phyloP scores from a whole-genome alignment of 1,284 basidiomycete species.

The Mixia osmundae region DNA sequence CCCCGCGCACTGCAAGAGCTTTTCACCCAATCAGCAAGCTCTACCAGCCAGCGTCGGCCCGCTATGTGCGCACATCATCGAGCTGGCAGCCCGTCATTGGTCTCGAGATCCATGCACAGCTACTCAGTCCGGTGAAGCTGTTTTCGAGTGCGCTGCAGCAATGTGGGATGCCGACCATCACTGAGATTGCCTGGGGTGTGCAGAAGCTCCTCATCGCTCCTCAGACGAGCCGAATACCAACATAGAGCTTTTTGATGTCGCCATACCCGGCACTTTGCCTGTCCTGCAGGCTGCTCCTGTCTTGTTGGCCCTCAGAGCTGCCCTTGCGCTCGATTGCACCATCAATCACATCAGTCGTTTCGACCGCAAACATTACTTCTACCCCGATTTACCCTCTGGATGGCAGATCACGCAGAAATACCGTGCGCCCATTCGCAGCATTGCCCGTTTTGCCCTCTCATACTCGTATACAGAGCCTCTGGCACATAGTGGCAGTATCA shows the following conservation, averaged over 20 bases:
- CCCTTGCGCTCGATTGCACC: conserved; percentile 49
- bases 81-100: conserved; percentile 35
- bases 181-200: conserved; percentile 1
- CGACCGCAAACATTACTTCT: conserved; percentile 97
- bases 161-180: conserved; percentile 18
- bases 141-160: conserved; percentile 85
- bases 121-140: conserved; percentile 63
- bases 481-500: conserved; percentile 42
- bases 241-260: conserved; percentile 66
- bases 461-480: conserved; percentile 37
- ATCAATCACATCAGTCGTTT: conserved; percentile 35
- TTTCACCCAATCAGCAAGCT: no score
- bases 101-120: conserved; percentile 85
- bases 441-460: not conserved
- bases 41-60: no score
- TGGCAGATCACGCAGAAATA: conserved; percentile 97
- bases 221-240: conserved; percentile 41
- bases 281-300: conserved; percentile 65
- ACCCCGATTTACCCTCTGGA: conserved; percentile 75
- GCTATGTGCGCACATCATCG: no score
- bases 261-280: conserved; percentile 78
- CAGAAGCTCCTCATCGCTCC: conserved; percentile 33
- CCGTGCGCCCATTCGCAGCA: conserved; percentile 26
- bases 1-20: no score
- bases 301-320: conserved; percentile 53